Percentiles rank a stretch among this genome's conserved stretches.
Evolutionary conservation across 148 eudicot species (phyloP).

Genomic region (Hydrangea macrophylla): DNA sequence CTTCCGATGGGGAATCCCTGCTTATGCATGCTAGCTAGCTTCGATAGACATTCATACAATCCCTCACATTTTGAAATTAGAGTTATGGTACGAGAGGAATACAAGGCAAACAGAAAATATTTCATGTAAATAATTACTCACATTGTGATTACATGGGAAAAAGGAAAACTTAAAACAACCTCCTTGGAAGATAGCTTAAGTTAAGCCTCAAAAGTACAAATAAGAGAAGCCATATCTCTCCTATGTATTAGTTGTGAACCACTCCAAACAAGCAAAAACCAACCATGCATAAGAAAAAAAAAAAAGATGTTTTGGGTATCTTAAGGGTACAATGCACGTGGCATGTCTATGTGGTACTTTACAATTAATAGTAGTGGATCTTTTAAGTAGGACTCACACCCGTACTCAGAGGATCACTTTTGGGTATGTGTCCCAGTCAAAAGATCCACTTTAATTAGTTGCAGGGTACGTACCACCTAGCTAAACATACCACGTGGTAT

Average conservation of each 20-base stretch:
- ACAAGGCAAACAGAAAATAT: too few relatives aligned
- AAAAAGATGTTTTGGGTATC: background rate
- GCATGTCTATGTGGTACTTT: too few relatives aligned
- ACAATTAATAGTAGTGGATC: too few relatives aligned
- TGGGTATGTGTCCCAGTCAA: too few relatives aligned
- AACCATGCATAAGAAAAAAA: background rate
- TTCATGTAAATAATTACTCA: background rate
- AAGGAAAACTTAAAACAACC: background rate
- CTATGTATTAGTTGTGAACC: constrained; percentile 6
- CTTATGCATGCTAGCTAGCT: too few relatives aligned
- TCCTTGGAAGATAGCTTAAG: constrained; percentile 3
- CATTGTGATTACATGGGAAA: background rate
- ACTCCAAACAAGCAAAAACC: constrained; percentile 5
- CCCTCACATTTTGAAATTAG: background rate
- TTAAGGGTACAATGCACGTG: too few relatives aligned
- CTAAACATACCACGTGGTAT: too few relatives aligned
- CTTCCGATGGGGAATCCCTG: too few relatives aligned
- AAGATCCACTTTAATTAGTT: too few relatives aligned
- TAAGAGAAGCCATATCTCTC: background rate
- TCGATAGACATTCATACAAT: background rate
- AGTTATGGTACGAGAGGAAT: background rate
- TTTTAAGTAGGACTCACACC: too few relatives aligned
- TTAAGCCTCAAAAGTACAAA: background rate
- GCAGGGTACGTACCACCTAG: too few relatives aligned
- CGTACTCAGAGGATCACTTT: too few relatives aligned